A percentile compares a stretch with the other conserved stretches of the same genome.
These are phyloP conservation scores for Saccharomycopsis javanensis DNA, from an alignment of 805 yeast species.

Conservation along the genomic window DNA sequence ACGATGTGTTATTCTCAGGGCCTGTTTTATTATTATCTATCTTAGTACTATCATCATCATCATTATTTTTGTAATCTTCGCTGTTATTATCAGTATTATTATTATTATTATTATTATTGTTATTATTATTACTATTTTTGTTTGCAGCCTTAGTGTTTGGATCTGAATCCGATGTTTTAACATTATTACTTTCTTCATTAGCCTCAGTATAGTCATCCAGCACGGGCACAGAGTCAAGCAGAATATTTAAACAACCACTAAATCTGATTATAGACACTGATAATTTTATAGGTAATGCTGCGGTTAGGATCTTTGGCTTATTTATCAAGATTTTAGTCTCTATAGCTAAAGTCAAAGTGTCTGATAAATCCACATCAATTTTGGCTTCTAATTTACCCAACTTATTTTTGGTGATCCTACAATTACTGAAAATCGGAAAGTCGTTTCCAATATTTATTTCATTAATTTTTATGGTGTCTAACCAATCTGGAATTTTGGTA, in stretches of 20 bases:
- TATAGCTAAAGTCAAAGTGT: constrained; percentile 75
- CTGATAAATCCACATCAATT: constrained; percentile 83
- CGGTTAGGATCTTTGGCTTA: constrained; percentile 75
- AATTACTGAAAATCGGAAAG: constrained; percentile 89
- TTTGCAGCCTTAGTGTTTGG: too few species aligned
- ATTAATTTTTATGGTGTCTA: constrained; percentile 68
- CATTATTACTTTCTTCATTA: constrained; percentile 11
- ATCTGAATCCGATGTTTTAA: neutral
- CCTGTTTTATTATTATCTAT: constrained; percentile 16
- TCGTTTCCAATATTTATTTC: constrained; percentile 92
- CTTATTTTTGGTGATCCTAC: constrained; percentile 54
- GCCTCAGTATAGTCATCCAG: constrained; percentile 14
- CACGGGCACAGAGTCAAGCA: constrained; percentile 35
- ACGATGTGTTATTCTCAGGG: constrained; percentile 26
- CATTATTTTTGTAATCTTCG: constrained; percentile 9
- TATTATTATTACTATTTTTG: constrained; percentile 20
- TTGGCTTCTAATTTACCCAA: constrained; percentile 64
- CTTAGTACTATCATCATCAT: constrained; percentile 19
- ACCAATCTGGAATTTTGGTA: constrained; percentile 65
- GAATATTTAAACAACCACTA: constrained; percentile 80
- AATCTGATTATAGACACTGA: constrained; percentile 85
- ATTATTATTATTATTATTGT: constrained; percentile 21
- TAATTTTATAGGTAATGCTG: constrained; percentile 75
- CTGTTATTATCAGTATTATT: neutral
- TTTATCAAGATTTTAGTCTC: constrained; percentile 73